phyloP scores from a whole-genome alignment of 1,284 basidiomycete species.

The Fomes fomentarius region DNA sequence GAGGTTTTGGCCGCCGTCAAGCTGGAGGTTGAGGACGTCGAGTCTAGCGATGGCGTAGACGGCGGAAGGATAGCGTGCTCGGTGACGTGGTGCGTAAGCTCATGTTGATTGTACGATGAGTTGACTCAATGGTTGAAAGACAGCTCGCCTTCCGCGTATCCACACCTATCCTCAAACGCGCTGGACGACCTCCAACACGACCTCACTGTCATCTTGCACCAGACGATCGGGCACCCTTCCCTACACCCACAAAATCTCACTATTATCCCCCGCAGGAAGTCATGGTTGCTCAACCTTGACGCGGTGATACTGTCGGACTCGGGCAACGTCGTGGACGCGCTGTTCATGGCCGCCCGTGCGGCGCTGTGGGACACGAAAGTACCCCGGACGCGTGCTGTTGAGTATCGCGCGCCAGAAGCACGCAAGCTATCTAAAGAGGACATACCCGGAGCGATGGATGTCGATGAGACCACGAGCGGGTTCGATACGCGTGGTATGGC shows the following conservation, averaged over 20 bases:
- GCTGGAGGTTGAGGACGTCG: slow-evolving; percentile 69
- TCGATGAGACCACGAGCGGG: slow-evolving; percentile 54
- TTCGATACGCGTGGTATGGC: slow-evolving; percentile 57
- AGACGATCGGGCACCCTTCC: slow-evolving; percentile 62
- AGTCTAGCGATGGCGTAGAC: slow-evolving; percentile 48
- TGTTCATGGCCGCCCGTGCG: slow-evolving; percentile 76
- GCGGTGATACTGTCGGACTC: slow-evolving; percentile 69
- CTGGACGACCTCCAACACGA: slow-evolving; percentile 77
- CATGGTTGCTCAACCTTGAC: slow-evolving; percentile 74
- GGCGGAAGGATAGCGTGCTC: slow-evolving; percentile 64
- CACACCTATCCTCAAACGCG: slow-evolving; percentile 58
- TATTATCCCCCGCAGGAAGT: slow-evolving; percentile 65
- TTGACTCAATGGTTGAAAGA: slow-evolving; percentile 40
- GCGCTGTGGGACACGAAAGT: slow-evolving; percentile 82
- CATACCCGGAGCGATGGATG: slow-evolving; percentile 39
- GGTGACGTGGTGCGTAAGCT: slow-evolving; percentile 69
- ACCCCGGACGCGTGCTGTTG: slow-evolving; percentile 67
- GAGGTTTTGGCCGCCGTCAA: slow-evolving; percentile 73
- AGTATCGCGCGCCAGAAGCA: slow-evolving; percentile 47
- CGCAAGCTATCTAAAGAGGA: slow-evolving; percentile 22
- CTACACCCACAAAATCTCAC: slow-evolving; percentile 62
- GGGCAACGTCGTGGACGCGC: slow-evolving; percentile 74
- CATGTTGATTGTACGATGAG: background rate
- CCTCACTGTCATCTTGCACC: slow-evolving; percentile 58
- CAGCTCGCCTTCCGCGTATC: slow-evolving; percentile 80